Evolutionary conservation across 305 asterid species (phyloP).

Genomic region (Fraxinus ornus): DNA sequence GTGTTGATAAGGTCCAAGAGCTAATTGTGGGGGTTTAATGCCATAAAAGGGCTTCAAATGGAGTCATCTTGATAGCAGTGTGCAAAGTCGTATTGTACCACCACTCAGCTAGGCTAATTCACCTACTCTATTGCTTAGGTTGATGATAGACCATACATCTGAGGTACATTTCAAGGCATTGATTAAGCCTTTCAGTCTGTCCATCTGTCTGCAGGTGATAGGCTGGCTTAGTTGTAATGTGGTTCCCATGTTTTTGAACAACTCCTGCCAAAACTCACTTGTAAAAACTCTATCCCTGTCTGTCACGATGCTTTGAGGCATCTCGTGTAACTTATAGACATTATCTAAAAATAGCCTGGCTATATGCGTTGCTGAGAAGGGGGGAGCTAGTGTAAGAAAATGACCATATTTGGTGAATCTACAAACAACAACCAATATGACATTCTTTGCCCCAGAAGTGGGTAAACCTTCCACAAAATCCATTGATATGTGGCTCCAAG

Average conservation of each 20-base stretch:
- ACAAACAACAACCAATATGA: neutral
- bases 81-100: neutral
- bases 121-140: neutral
- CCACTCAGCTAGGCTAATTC: neutral
- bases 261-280: no score
- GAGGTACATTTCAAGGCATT: neutral
- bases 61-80: neutral
- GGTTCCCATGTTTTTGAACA: neutral
- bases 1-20: neutral
- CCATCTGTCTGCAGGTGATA: neutral
- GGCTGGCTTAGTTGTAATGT: neutral
- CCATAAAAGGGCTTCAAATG: neutral
- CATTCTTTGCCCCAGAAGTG: neutral
- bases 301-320: neutral
- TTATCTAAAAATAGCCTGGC: neutral
- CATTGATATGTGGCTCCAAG: no score
- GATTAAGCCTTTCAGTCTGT: neutral
- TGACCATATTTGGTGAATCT: neutral
- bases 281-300: neutral
- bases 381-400: neutral
- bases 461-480: neutral
- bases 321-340: no score
- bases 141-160: neutral
- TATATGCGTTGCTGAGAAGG: neutral
- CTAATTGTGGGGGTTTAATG: neutral